Conservation (phyloP, 1,284 basidiomycete species). For the Stygiomarasmius scandens region DNA sequence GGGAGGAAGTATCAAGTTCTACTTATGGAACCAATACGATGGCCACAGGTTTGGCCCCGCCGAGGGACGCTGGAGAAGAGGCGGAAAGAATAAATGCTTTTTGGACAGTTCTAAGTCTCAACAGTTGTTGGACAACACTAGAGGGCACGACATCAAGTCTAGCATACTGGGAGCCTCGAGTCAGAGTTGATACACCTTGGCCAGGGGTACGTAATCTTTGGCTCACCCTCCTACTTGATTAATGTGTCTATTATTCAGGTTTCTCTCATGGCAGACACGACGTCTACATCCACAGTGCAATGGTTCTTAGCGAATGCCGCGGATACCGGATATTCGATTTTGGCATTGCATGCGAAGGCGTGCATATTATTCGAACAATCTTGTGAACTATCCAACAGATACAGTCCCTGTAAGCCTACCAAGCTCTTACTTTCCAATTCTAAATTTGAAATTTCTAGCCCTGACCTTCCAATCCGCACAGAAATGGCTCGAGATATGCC, state of each 20-base stretch:
- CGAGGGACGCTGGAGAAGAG: constrained; percentile 41
- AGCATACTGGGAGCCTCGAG: constrained; percentile 29
- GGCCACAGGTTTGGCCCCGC: constrained; percentile 18
- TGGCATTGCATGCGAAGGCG: constrained; percentile 39
- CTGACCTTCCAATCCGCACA: neutral
- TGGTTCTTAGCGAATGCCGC: constrained; percentile 31
- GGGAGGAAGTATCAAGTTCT: neutral
- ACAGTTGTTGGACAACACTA: constrained; percentile 43
- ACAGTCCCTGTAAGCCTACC: constrained; percentile 14
- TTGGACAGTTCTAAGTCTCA: constrained; percentile 47
- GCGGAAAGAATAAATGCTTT: constrained; percentile 50
- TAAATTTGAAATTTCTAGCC: neutral
- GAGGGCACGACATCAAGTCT: constrained; percentile 37
- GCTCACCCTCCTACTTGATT: constrained; percentile 17
- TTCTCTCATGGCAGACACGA: constrained; percentile 5
- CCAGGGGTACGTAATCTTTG: constrained; percentile 28
- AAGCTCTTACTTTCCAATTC: constrained; percentile 19
- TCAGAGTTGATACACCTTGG: constrained; percentile 45
- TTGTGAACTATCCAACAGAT: neutral
- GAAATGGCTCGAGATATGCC: constrained; percentile 21
- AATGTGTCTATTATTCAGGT: neutral
- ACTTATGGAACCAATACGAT: neutral
- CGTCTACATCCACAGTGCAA: constrained; percentile 29
- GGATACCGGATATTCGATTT: constrained; percentile 27
- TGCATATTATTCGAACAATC: constrained; percentile 39